These are phyloP conservation scores for Acanthamoeba culbertsoni DNA, from an alignment of 208 protist species.

Conservation along the genomic window DNA sequence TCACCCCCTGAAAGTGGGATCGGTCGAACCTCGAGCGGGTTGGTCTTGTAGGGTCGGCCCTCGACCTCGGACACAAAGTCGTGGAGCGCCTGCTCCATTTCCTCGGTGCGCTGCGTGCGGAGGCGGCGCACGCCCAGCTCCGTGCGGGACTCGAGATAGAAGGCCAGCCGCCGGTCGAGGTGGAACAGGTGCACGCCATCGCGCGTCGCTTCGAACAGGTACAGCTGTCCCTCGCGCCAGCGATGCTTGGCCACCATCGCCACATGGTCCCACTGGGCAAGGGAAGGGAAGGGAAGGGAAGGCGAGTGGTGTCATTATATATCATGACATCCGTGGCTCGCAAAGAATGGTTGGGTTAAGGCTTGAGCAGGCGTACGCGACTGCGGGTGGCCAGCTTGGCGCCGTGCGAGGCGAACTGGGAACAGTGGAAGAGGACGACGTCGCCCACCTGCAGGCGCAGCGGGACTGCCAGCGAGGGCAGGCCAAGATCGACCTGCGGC, in stretches of 20 bases:
- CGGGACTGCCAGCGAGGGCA: slow-evolving; percentile 20
- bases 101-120: neutral
- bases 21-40: slow-evolving; percentile 1
- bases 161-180: neutral
- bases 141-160: slow-evolving; percentile 40
- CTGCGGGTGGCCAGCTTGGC: slow-evolving; percentile 51
- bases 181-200: slow-evolving; percentile 32
- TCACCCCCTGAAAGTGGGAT: neutral
- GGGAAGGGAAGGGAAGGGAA: neutral
- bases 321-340: neutral
- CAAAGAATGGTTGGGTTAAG: neutral
- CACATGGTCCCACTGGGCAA: slow-evolving; percentile 16
- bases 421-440: slow-evolving; percentile 50
- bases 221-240: neutral
- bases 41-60: slow-evolving; percentile 48
- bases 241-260: slow-evolving; percentile 53
- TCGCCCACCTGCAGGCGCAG: slow-evolving; percentile 43
- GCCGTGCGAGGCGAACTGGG: neutral
- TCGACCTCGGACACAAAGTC: slow-evolving; percentile 33
- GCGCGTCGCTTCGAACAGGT: slow-evolving; percentile 45
- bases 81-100: slow-evolving; percentile 39
- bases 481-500: neutral
- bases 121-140: slow-evolving; percentile 22
- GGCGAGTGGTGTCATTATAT: too few relatives aligned
- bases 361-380: neutral